Evolutionary conservation across 805 yeast genomes (phyloP).

Genomic region (Zygosaccharomyces rouxii): DNA sequence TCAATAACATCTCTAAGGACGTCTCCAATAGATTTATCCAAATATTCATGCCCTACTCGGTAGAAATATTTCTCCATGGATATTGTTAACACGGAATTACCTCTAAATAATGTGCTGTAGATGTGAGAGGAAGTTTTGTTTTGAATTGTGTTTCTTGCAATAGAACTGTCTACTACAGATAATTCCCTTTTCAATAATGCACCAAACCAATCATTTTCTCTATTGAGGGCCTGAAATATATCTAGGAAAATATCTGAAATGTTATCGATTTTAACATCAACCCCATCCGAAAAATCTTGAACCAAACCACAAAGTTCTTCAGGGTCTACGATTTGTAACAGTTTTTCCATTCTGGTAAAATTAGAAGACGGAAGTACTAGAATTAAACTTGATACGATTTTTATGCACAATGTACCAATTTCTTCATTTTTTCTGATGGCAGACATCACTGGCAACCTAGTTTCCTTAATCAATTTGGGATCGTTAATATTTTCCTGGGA

Average conservation of each 20-base stretch:
- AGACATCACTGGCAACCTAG: slow-evolving; percentile 44
- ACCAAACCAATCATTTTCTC: slow-evolving; percentile 69
- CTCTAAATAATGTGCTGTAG: slow-evolving; percentile 70
- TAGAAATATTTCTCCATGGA: slow-evolving; percentile 73
- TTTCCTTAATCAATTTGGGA: slow-evolving; percentile 23
- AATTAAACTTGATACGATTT: slow-evolving; percentile 47
- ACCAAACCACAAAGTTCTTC: slow-evolving; percentile 47
- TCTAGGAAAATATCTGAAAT: slow-evolving; percentile 60
- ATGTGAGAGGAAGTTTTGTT: slow-evolving; percentile 33
- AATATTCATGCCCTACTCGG: slow-evolving; percentile 72
- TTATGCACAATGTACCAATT: slow-evolving; percentile 56
- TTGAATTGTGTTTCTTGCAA: slow-evolving; percentile 20
- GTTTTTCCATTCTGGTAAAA: slow-evolving; percentile 59
- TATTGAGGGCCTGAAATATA: slow-evolving; percentile 64
- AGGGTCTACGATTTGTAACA: slow-evolving; percentile 52
- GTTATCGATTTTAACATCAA: slow-evolving; percentile 46
- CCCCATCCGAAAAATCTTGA: slow-evolving; percentile 20
- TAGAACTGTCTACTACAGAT: slow-evolving; percentile 29
- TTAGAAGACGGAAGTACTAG: slow-evolving; percentile 56
- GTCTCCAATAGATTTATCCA: slow-evolving; percentile 68
- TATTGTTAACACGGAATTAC: slow-evolving; percentile 77
- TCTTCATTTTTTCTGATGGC: slow-evolving; percentile 37
- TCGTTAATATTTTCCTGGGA: slow-evolving; percentile 26
- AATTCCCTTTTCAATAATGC: slow-evolving; percentile 67
- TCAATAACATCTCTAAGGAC: slow-evolving; percentile 53